These are phyloP conservation scores for Irpex lacteus DNA, from an alignment of 1,284 basidiomycete species.

Conservation along the genomic window DNA sequence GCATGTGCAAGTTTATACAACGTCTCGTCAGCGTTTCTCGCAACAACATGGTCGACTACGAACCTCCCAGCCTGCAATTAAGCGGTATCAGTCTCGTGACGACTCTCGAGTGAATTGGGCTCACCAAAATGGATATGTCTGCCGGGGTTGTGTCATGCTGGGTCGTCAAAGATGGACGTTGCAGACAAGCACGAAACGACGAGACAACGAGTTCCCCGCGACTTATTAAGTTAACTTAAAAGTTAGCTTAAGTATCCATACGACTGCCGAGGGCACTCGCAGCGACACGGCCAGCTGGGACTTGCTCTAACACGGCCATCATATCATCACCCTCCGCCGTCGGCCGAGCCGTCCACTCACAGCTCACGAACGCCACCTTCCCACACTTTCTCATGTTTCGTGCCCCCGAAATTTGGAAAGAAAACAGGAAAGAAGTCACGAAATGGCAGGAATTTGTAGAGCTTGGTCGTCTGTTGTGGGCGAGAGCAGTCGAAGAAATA, in stretches of 20 bases:
- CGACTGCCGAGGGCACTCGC: neutral
- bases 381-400: neutral
- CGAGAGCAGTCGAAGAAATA: neutral
- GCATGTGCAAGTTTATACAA: neutral
- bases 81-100: neutral
- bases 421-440: neutral
- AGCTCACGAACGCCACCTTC: neutral
- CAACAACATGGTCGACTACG: constrained; percentile 21
- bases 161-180: neutral
- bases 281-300: neutral
- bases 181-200: neutral
- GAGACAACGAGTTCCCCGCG: neutral
- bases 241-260: neutral
- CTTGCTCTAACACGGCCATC: neutral
- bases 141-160: constrained; percentile 25
- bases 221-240: neutral
- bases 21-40: neutral
- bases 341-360: neutral
- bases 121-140: constrained; percentile 63
- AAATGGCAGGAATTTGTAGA: neutral
- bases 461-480: neutral
- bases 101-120: constrained; percentile 18
- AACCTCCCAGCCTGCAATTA: constrained; percentile 67
- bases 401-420: neutral
- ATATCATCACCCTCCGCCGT: neutral